Evolutionary conservation across 208 protist genomes (phyloP).

Genomic region (Acanthamoeba divionensis): DNA sequence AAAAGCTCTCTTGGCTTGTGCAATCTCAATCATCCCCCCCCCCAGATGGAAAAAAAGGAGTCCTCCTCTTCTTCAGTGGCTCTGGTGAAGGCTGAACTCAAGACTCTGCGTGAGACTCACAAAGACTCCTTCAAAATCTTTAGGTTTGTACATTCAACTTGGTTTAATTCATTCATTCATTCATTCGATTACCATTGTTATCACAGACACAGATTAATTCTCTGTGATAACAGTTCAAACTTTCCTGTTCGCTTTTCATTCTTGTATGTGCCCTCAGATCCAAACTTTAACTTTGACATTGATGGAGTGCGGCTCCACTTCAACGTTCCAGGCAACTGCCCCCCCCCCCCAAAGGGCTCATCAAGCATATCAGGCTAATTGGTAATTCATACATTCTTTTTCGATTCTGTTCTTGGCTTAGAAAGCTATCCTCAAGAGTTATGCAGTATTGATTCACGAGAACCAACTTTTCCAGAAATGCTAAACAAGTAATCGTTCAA

Average conservation of each 20-base stretch:
- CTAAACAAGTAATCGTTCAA: neutral
- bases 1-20: too few relatives aligned
- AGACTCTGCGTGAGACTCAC: neutral
- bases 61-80: too few relatives aligned
- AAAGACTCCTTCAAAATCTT: constrained; percentile 3
- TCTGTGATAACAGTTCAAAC: neutral
- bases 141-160: neutral
- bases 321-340: neutral
- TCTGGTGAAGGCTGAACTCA: neutral
- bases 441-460: neutral
- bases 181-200: neutral
- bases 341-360: too few relatives aligned
- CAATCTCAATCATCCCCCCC: too few relatives aligned
- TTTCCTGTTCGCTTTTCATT: constrained; percentile 1
- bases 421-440: neutral
- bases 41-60: too few relatives aligned
- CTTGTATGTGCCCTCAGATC: neutral
- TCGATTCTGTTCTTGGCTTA: neutral
- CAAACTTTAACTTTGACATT: constrained; percentile 8
- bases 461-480: neutral
- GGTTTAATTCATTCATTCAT: neutral
- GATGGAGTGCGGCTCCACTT: neutral
- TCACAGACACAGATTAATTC: neutral
- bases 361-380: neutral
- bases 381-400: neutral